Base-by-base conservation (phyloP, 257 asterid species). In the Solanum peruvianum region DNA sequence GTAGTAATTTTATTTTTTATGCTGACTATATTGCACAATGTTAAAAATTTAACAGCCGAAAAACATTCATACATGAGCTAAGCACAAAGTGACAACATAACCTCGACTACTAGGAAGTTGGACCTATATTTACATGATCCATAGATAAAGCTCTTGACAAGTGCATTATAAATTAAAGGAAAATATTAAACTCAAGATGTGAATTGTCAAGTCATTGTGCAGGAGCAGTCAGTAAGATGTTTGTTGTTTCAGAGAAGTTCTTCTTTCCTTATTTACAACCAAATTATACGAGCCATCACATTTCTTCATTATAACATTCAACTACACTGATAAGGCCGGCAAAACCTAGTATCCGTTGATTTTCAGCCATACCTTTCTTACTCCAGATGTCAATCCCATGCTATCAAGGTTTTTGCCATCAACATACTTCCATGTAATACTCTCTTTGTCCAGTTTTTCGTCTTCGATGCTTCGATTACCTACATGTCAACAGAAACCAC, bases 301-400 rank as follows among this genome's bases (percentile, higher is more conserved):
- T 78, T 25, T 45, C 62, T 78, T 78, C 41, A 78, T 9, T 31
- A 31, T 76, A 78, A 76, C 60, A 56, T 31, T 21, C 49, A 49
- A 87, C 52, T 37, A 5, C 27, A 58, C 42, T 8, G 66, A 25
- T 23, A 78, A 78, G 42, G 84, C 47, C 10, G 82, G 72, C 13
- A 86, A 60, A 80, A 56, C 82, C 83, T 49, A 14, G 31, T 11
- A 41, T 58, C 9, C 13, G 33, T 39, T 45, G 31, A 29, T 45
- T 41, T 58, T 62, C 83, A 23, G 58, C 88, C 13, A 89, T 92
- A 97, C 99, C 98, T 95, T 97, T 93, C 98, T 95, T 67, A 97
- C 99, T 72, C 98, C 98, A 85, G 99, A 95, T 87, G 98, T 94
- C 91, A 97, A 90, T 88, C 99, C 99, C 94, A 94, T 90, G 86